phyloP scores from a whole-genome alignment of 306 rosid genomes.

The Glycine latifolia region DNA sequence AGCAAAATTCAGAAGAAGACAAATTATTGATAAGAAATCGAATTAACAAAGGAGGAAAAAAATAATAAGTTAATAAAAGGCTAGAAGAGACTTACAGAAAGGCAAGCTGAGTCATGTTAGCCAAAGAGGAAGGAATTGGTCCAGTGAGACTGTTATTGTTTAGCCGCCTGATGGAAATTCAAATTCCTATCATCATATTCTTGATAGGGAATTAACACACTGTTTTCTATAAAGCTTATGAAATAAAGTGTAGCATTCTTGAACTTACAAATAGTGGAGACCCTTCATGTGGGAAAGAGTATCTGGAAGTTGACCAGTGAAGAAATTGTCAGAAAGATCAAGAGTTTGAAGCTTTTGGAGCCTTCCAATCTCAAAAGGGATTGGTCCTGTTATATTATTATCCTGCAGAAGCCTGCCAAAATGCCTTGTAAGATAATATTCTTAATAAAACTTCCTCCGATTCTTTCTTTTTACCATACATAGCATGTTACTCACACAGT shows the following conservation, averaged over 20 bases:
- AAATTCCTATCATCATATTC: constrained; percentile 49
- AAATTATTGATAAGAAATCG: constrained; percentile 27
- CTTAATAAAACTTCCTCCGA: neutral
- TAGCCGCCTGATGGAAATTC: constrained; percentile 72
- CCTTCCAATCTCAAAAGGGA: constrained; percentile 81
- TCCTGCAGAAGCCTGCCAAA: constrained; percentile 75
- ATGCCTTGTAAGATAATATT: constrained; percentile 3
- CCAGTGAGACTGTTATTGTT: constrained; percentile 84
- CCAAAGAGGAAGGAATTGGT: constrained; percentile 80
- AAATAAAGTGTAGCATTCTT: neutral
- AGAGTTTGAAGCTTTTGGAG: constrained; percentile 80
- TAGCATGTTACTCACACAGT: constrained; percentile 65
- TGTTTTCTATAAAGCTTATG: neutral
- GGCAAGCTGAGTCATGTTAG: constrained; percentile 76
- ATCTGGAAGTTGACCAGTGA: constrained; percentile 77
- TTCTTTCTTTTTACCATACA: neutral
- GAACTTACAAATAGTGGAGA: constrained; percentile 84
- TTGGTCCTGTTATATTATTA: constrained; percentile 80
- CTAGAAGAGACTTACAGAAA: constrained; percentile 69
- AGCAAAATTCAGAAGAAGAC: constrained; percentile 34
- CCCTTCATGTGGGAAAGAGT: constrained; percentile 68
- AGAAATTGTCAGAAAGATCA: constrained; percentile 86
- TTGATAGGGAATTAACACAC: neutral
- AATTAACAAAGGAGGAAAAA: neutral
- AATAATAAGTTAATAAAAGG: constrained; percentile 11